Conservation (phyloP, 306 rosid genomes). For the Cicer bijugum region DNA sequence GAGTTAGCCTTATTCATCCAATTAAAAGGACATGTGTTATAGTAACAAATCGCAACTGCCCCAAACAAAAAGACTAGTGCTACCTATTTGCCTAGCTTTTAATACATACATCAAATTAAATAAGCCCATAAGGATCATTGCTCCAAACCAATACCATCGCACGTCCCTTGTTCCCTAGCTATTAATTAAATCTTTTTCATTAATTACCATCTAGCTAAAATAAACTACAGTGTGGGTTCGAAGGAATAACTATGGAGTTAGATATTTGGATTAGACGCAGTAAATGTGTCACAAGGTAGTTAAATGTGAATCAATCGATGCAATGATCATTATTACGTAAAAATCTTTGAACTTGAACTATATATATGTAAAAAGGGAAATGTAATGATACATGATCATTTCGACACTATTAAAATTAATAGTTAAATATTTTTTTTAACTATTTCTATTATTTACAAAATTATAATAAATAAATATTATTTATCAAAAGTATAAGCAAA, state of each 20-base stretch:
- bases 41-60: slow-evolving; percentile 23
- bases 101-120: slow-evolving; percentile 40
- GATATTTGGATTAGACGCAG: neutral
- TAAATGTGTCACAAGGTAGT: too few species aligned
- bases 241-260: neutral
- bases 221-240: too few species aligned
- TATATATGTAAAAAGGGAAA: too few species aligned
- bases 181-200: slow-evolving; percentile 40
- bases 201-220: neutral
- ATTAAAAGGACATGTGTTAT: slow-evolving; percentile 30
- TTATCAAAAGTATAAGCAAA: too few species aligned
- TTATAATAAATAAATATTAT: too few species aligned
- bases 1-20: neutral
- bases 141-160: slow-evolving; percentile 26
- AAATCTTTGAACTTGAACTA: too few species aligned
- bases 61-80: slow-evolving; percentile 47
- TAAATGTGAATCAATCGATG: too few species aligned
- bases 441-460: too few species aligned
- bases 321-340: too few species aligned
- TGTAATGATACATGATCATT: too few species aligned
- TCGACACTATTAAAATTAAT: too few species aligned
- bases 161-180: slow-evolving; percentile 36
- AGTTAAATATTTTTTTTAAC: too few species aligned
- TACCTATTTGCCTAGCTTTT: slow-evolving; percentile 47
- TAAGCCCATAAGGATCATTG: slow-evolving; percentile 25